Evolutionary conservation across 208 protist genomes (phyloP).

Genomic region (Tetramitus jugosus): DNA sequence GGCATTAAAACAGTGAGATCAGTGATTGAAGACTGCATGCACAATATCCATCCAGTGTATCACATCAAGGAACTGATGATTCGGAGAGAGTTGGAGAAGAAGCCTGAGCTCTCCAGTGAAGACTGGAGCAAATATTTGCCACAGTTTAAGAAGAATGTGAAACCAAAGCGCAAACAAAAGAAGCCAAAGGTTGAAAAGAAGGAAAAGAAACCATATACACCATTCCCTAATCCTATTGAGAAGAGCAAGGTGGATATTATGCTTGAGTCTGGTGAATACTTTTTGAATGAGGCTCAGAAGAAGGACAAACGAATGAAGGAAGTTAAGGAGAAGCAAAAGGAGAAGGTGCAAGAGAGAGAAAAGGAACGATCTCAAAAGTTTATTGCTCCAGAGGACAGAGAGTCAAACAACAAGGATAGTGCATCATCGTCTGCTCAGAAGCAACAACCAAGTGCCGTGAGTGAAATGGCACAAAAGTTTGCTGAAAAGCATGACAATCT

Average conservation of each 20-base stretch:
- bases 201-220: conserved; percentile 58
- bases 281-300: conserved; percentile 40
- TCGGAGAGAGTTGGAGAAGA: conserved; percentile 93
- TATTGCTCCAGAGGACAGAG: background rate
- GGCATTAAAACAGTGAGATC: conserved; percentile 88
- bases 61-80: conserved; percentile 99
- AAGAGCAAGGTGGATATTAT: conserved; percentile 49
- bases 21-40: conserved; percentile 98
- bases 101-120: conserved; percentile 86
- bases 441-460: too few relatives aligned
- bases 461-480: too few relatives aligned
- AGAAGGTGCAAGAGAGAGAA: background rate
- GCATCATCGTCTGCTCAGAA: too few relatives aligned
- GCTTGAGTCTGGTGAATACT: conserved; percentile 71
- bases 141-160: conserved; percentile 74
- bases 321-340: conserved; percentile 10
- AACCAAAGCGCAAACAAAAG: conserved; percentile 39
- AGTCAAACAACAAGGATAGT: too few relatives aligned
- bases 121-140: conserved; percentile 97
- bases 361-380: background rate
- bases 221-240: conserved; percentile 49
- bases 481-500: too few relatives aligned
- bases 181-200: conserved; percentile 33
- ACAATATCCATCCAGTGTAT: conserved; percentile 99
- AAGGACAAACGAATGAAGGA: background rate